A percentile compares a stretch with the other conserved stretches of the same genome.
These are phyloP conservation scores for Chrysoporthe cubensis DNA, from an alignment of 2,329 filamentous ascomycete genomes.

Conservation along the genomic window DNA sequence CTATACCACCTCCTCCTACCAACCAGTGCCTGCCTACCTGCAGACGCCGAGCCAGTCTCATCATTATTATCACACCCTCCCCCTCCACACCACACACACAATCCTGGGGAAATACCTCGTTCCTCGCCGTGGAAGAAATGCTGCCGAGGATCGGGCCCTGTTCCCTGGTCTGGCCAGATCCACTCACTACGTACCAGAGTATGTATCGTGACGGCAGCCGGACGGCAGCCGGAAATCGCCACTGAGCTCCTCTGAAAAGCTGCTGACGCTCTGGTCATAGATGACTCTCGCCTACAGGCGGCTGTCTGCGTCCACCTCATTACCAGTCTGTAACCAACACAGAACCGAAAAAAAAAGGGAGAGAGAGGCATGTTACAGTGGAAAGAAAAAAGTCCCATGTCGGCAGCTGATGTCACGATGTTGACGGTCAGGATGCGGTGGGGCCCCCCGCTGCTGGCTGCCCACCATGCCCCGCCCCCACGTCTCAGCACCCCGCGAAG, in stretches of 20 bases:
- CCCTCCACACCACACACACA: not conserved
- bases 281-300: not conserved
- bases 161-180: constrained; percentile 11
- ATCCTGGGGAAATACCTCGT: not conserved
- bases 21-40: too few relatives aligned
- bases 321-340: too few relatives aligned
- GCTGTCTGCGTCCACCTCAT: not conserved
- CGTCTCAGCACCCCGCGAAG: constrained; percentile 13
- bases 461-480: constrained; percentile 11
- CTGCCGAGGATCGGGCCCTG: constrained; percentile 24
- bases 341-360: not conserved
- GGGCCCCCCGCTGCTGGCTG: not conserved
- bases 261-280: not conserved
- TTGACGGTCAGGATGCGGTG: not conserved
- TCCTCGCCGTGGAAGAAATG: constrained; percentile 19
- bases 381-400: not conserved
- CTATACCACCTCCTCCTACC: too few relatives aligned
- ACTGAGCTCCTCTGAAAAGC: not conserved
- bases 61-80: too few relatives aligned
- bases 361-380: too few relatives aligned
- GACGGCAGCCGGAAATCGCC: too few relatives aligned
- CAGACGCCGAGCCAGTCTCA: not conserved
- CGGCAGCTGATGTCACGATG: not conserved
- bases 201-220: not conserved
- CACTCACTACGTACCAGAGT: not conserved